Conservation (phyloP, 768 basidiomycete species). For the Phanerochaete carnosa region DNA sequence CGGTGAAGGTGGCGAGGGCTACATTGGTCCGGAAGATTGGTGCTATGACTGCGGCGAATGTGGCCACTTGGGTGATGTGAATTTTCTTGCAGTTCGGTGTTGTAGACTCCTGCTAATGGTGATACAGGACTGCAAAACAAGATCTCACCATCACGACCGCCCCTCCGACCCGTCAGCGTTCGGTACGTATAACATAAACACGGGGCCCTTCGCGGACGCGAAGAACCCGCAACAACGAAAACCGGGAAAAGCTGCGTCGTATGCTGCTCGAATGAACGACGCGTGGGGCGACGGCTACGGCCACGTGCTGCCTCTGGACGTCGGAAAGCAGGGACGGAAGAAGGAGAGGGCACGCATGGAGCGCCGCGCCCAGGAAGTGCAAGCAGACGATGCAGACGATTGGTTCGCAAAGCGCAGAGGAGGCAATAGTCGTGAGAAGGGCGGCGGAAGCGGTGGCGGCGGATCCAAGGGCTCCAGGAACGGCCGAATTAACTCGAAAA, state of each 20-base stretch:
- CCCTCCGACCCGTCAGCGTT: constrained; percentile 66
- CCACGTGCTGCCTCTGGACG: constrained; percentile 47
- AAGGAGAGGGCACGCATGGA: constrained; percentile 58
- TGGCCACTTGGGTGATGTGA: constrained; percentile 80
- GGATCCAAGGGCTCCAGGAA: neutral
- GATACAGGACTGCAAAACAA: constrained; percentile 58
- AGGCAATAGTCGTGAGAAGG: constrained; percentile 12
- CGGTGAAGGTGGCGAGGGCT: constrained; percentile 76
- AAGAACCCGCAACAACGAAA: constrained; percentile 16
- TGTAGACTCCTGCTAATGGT: neutral
- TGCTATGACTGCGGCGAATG: constrained; percentile 76
- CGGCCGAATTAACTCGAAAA: constrained; percentile 17
- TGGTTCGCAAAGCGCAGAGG: constrained; percentile 53
- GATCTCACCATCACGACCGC: constrained; percentile 35
- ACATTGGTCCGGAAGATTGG: constrained; percentile 71
- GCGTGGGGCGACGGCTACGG: constrained; percentile 44
- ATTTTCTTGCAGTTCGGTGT: constrained; percentile 21
- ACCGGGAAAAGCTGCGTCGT: constrained; percentile 6
- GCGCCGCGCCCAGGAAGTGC: constrained; percentile 41
- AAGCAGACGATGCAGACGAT: constrained; percentile 53
- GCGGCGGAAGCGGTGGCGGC: constrained; percentile 12
- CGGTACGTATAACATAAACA: constrained; percentile 53
- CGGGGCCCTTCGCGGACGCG: constrained; percentile 61
- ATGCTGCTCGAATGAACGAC: constrained; percentile 28
- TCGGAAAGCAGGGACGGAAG: constrained; percentile 61